Evolutionary conservation across 345 rosid genomes (phyloP).

Genomic region (Abelmoschus esculentus): DNA sequence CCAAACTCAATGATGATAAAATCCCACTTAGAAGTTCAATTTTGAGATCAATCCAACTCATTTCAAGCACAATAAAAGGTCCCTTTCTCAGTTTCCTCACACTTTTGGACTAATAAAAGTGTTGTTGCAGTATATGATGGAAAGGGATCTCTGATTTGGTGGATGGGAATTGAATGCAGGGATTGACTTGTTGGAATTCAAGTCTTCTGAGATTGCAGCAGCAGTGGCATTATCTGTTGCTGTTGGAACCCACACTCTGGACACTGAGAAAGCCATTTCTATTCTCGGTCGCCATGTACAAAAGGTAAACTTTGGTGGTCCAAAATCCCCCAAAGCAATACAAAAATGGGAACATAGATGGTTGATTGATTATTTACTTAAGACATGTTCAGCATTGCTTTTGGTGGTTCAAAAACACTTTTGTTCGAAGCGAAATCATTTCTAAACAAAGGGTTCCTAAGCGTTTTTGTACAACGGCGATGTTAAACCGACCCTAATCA

Average conservation of each 20-base stretch:
- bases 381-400: too few species aligned
- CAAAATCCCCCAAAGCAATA: background rate
- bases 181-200: conserved; percentile 58
- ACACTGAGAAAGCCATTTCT: conserved; percentile 42
- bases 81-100: background rate
- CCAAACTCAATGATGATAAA: conserved; percentile 41
- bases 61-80: conserved; percentile 46
- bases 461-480: conserved; percentile 11
- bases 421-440: too few species aligned
- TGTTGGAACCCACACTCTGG: conserved; percentile 35
- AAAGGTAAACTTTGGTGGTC: conserved; percentile 41
- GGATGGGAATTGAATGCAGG: conserved; percentile 42
- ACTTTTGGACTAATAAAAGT: too few species aligned
- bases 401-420: too few species aligned
- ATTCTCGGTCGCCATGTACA: conserved; percentile 32
- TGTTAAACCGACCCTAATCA: background rate
- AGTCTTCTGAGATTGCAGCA: conserved; percentile 77
- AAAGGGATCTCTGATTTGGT: too few species aligned
- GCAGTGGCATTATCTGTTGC: conserved; percentile 51
- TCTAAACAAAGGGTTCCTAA: too few species aligned
- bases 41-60: conserved; percentile 41
- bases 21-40: conserved; percentile 26
- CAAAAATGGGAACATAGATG: too few species aligned
- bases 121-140: too few species aligned
- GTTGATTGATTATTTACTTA: too few species aligned